Conservation (phyloP, 2,329 filamentous ascomycete species). For the Lanzia echinophila region DNA sequence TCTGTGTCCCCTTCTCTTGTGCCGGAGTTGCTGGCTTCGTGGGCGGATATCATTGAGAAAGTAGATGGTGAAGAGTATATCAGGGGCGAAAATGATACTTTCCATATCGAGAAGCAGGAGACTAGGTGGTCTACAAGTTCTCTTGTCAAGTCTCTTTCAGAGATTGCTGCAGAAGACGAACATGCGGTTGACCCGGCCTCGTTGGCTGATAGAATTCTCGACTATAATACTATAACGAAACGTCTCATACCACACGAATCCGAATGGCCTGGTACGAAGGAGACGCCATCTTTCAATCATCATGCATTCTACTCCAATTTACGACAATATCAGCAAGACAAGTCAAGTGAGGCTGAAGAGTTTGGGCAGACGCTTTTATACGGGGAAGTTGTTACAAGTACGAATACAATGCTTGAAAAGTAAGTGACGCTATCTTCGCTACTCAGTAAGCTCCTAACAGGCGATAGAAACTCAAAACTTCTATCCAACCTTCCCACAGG, state of each 20-base stretch:
- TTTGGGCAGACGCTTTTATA: slow-evolving; percentile 81
- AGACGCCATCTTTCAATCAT: slow-evolving; percentile 84
- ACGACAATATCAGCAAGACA: slow-evolving; percentile 51
- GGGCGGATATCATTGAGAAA: slow-evolving; percentile 59
- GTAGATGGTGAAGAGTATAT: slow-evolving; percentile 66
- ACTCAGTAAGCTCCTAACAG: slow-evolving; percentile 10
- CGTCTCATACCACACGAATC: slow-evolving; percentile 66
- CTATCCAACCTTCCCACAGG: slow-evolving; percentile 72
- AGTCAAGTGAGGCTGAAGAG: slow-evolving; percentile 47
- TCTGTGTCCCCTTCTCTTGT: slow-evolving; percentile 58
- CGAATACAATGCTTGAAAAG: slow-evolving; percentile 90
- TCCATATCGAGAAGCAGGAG: slow-evolving; percentile 64
- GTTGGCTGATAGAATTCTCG: slow-evolving; percentile 54
- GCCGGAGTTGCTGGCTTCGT: slow-evolving; percentile 58
- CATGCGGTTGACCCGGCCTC: slow-evolving; percentile 31
- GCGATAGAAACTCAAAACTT: slow-evolving; percentile 63
- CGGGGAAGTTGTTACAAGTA: slow-evolving; percentile 87
- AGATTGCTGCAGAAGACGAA: slow-evolving; percentile 20
- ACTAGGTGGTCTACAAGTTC: slow-evolving; percentile 52
- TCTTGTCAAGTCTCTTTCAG: slow-evolving; percentile 45
- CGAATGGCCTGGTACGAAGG: slow-evolving; percentile 58
- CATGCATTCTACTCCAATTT: slow-evolving; percentile 69
- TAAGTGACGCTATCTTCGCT: slow-evolving; percentile 35
- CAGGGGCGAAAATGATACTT: slow-evolving; percentile 74
- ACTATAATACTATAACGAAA: slow-evolving; percentile 70